Base-by-base conservation (phyloP, 148 eudicot species). In the Rhododendron simsii region DNA sequence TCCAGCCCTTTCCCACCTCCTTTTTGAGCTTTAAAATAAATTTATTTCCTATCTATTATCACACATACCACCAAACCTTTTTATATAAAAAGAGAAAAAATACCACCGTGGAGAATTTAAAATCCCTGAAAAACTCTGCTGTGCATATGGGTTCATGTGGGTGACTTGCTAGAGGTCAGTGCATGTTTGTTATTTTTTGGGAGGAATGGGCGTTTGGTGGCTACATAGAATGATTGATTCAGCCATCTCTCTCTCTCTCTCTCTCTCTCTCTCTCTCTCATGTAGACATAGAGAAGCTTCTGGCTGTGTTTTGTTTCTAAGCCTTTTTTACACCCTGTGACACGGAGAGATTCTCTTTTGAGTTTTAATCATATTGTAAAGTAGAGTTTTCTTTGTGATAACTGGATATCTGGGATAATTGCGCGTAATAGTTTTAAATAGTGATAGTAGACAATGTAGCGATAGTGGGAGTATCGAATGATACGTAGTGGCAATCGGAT, bases 201-300 rank as follows among this genome's bases (percentile, higher is more conserved):
- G 76, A 71, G 76, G 37, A 71, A 71, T 71, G 76, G 76, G 76
- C 41, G 76, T 30, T 71, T 71, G 76, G 39, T 71, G 76, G 76
- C 76, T 30, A 13, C 41, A 4, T 30, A 71, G 76, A 71, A 71
- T 67, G 73, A 71, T 28, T 71, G 39, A 71, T 71, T 71, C 18
- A 30, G 3, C 30, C 71, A 23, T 7, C 23, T 20, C 7, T 59
- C 65, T 65, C 71, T 61, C 16, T n/a, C 33, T 59, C 65, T 59
- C 63, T 57, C 63, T 59, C 71, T 63, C 71, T 63, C 71, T n/a
- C 30, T 63, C 67, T 61, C 67, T 61, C 73, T n/a, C 28, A 67
- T 9, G 74, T 7, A 26, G 76, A 71, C 37, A 30, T 71, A 30
- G 76, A 14, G 76, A 71, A 71, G 76, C 76, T 71, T 71, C 39